Evolutionary conservation across 2,329 filamentous ascomycete genomes (phyloP).

Genomic region (Nemania sp.): DNA sequence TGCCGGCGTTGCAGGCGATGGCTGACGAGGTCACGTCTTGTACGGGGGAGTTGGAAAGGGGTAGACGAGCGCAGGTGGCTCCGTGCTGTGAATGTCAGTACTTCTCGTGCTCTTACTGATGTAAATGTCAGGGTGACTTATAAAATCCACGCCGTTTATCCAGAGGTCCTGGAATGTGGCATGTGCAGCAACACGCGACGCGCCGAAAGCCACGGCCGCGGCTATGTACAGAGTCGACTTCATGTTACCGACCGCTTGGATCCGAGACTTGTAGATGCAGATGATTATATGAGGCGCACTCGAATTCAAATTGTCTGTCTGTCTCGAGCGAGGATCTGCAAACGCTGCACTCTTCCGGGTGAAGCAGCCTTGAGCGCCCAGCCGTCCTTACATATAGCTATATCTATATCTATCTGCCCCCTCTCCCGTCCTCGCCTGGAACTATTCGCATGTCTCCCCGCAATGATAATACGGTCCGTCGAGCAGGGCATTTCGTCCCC

Average conservation of each 20-base stretch:
- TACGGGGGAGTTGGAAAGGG: conserved; percentile 55
- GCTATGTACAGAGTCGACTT: conserved; percentile 40
- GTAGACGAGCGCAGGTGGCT: conserved; percentile 51
- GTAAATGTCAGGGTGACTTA: conserved; percentile 22
- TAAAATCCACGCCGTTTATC: conserved; percentile 49
- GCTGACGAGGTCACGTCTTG: conserved; percentile 46
- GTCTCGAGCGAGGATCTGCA: neutral
- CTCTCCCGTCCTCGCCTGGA: neutral
- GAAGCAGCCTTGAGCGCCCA: too few species aligned
- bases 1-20: conserved; percentile 48
- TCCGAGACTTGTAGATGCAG: neutral
- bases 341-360: neutral
- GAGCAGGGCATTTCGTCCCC: neutral
- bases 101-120: neutral
- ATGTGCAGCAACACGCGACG: conserved; percentile 47
- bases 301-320: too few species aligned
- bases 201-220: conserved; percentile 40
- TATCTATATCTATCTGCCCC: neutral
- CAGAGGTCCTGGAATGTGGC: conserved; percentile 57
- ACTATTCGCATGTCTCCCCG: too few species aligned
- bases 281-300: conserved; percentile 6
- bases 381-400: conserved; percentile 10
- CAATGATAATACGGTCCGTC: neutral
- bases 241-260: conserved; percentile 36
- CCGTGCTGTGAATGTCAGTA: conserved; percentile 39